These are phyloP conservation scores for Colletotrichum abscissum DNA, from an alignment of 2,329 filamentous ascomycete species.

Conservation along the genomic window DNA sequence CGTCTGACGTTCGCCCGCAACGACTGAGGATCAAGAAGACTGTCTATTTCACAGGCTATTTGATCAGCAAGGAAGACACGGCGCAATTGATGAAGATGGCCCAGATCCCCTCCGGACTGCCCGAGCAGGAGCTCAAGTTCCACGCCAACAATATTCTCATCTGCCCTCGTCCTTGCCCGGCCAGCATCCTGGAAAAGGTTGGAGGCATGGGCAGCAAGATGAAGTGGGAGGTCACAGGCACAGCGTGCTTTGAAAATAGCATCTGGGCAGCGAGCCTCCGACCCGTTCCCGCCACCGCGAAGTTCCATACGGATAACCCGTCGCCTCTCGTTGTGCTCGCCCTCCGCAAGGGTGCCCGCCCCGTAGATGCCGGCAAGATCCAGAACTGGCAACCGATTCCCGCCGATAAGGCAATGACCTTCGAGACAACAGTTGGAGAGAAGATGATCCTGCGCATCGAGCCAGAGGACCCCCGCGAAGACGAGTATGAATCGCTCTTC, in stretches of 20 bases:
- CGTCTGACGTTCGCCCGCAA: constrained; percentile 49
- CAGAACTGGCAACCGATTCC: constrained; percentile 84
- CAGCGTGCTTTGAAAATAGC: constrained; percentile 79
- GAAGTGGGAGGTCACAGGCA: constrained; percentile 84
- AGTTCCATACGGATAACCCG: constrained; percentile 82
- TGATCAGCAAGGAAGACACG: constrained; percentile 79
- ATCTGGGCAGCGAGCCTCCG: constrained; percentile 88
- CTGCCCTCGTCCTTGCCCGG: constrained; percentile 79
- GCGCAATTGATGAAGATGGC: constrained; percentile 79
- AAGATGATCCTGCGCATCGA: constrained; percentile 87
- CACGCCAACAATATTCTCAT: constrained; percentile 95
- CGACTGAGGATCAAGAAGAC: constrained; percentile 83
- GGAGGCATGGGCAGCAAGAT: constrained; percentile 88
- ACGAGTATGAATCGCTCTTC: constrained; percentile 72
- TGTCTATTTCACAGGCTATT: constrained; percentile 92
- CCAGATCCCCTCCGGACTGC: constrained; percentile 68
- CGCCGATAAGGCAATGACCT: constrained; percentile 76
- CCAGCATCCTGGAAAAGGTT: constrained; percentile 80
- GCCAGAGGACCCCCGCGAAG: constrained; percentile 71
- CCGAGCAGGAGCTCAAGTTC: constrained; percentile 79
- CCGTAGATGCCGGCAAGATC: constrained; percentile 84
- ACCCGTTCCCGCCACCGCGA: constrained; percentile 75
- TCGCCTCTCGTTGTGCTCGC: constrained; percentile 86
- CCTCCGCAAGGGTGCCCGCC: constrained; percentile 78
- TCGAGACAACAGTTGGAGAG: constrained; percentile 88